Conservation (phyloP, 2,329 filamentous ascomycete species). For the Botrytis elliptica region DNA sequence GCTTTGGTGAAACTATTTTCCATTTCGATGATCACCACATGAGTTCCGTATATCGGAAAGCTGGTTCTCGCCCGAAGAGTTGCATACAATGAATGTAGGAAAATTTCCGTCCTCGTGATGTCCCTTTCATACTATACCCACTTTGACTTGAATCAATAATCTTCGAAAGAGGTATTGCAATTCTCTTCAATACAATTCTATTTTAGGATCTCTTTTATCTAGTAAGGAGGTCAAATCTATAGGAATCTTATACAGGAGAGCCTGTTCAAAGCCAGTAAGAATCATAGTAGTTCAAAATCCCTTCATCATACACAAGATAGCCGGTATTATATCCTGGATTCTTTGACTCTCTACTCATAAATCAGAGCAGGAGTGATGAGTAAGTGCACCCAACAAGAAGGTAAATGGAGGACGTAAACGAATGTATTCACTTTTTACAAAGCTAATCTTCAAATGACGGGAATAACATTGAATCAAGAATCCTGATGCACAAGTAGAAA, state of each 20-base stretch:
- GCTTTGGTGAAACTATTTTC: too few relatives aligned
- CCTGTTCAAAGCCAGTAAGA: rapidly evolving
- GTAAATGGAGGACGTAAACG: background rate
- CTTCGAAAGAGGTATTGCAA: too few relatives aligned
- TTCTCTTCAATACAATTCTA: too few relatives aligned
- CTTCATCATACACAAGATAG: background rate
- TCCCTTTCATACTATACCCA: too few relatives aligned
- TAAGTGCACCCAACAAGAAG: background rate
- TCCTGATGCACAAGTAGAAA: too few relatives aligned
- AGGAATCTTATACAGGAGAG: rapidly evolving
- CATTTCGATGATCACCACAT: too few relatives aligned
- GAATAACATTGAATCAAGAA: background rate
- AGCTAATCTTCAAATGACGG: rapidly evolving
- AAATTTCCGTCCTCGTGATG: too few relatives aligned
- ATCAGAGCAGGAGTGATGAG: background rate
- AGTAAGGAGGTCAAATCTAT: background rate
- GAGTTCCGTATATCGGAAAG: rapidly evolving
- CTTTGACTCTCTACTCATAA: background rate
- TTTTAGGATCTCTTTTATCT: background rate
- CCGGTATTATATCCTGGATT: background rate
- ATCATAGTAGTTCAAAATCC: rapidly evolving
- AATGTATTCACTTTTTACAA: background rate
- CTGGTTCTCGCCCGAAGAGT: background rate
- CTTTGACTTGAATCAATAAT: too few relatives aligned
- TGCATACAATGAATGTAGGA: background rate